These are phyloP conservation scores for Pseudoscleropodium purum DNA, from an alignment of 225 moss, liverwort and hornwort species.

Conservation along the genomic window DNA sequence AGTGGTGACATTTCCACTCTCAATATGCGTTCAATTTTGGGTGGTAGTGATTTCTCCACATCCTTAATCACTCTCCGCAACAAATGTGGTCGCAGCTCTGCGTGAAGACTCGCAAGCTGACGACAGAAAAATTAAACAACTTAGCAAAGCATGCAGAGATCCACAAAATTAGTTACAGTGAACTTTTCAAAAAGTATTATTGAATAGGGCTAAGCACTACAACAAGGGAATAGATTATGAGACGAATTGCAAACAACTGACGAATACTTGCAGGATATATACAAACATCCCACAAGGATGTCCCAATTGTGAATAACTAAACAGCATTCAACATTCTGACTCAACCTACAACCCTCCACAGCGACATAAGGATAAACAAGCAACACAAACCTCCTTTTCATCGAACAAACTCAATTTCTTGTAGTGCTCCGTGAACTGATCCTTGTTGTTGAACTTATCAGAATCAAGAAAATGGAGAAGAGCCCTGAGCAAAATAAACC, in stretches of 20 bases:
- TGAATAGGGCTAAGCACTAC: not conserved
- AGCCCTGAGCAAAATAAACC: slow-evolving; percentile 52
- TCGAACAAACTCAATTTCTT: slow-evolving; percentile 92
- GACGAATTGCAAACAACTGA: not conserved
- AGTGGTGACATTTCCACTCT: slow-evolving; percentile 99
- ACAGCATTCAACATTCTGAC: not conserved
- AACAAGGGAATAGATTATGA: not conserved
- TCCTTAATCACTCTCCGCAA: slow-evolving; percentile 93
- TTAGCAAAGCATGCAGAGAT: not conserved
- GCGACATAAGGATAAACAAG: not conserved
- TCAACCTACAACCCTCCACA: not conserved
- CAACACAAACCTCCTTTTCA: slow-evolving; percentile 71
- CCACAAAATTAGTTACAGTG: not conserved
- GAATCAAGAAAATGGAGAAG: slow-evolving; percentile 96
- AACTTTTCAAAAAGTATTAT: not conserved
- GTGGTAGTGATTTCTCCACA: slow-evolving; percentile 97
- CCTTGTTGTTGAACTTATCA: slow-evolving; percentile 91
- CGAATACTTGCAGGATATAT: not conserved
- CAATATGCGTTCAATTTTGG: slow-evolving; percentile 97
- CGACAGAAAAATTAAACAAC: not conserved
- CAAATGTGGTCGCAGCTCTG: slow-evolving; percentile 94
- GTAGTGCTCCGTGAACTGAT: slow-evolving; percentile 86
- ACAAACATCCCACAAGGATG: not conserved
- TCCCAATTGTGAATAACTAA: not conserved
- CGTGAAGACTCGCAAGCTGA: slow-evolving; percentile 88